Evolutionary conservation across 768 basidiomycete species (phyloP).

Genomic region (Mycena indigotica): DNA sequence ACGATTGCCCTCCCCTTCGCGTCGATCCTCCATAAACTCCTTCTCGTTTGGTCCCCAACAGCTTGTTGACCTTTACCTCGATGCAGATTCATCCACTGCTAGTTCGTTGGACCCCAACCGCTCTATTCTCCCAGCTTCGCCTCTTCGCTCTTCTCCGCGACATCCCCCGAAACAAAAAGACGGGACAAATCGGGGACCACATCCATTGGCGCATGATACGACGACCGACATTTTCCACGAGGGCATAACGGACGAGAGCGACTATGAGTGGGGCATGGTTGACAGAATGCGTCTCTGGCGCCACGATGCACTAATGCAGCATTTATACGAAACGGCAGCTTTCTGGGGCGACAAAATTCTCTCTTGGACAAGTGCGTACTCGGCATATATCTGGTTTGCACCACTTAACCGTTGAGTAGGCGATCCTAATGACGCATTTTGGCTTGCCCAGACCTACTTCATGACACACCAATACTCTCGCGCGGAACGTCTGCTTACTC

Average conservation of each 20-base stretch:
- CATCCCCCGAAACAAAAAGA: constrained; percentile 57
- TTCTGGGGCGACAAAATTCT: constrained; percentile 99
- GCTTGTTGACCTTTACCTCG: constrained; percentile 70
- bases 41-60: constrained; percentile 85
- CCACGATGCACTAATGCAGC: constrained; percentile 98
- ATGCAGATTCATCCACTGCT: constrained; percentile 61
- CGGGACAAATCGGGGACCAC: constrained; percentile 48
- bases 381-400: constrained; percentile 6
- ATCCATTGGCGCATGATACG: constrained; percentile 79
- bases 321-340: constrained; percentile 93
- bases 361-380: constrained; percentile 85
- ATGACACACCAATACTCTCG: constrained; percentile 94
- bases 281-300: constrained; percentile 97
- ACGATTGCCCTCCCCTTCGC: constrained; percentile 54
- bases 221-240: constrained; percentile 71
- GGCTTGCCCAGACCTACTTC: constrained; percentile 98
- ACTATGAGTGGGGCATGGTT: constrained; percentile 81
- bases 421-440: constrained; percentile 97
- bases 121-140: constrained; percentile 75
- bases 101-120: constrained; percentile 75
- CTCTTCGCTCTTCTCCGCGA: constrained; percentile 67
- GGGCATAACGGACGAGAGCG: constrained; percentile 50
- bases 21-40: constrained; percentile 70
- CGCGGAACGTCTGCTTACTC: constrained; percentile 86
- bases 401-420: constrained; percentile 49